Base-by-base conservation (phyloP, 352 stramenopile genomes). In the Pythium dissotocum region DNA sequence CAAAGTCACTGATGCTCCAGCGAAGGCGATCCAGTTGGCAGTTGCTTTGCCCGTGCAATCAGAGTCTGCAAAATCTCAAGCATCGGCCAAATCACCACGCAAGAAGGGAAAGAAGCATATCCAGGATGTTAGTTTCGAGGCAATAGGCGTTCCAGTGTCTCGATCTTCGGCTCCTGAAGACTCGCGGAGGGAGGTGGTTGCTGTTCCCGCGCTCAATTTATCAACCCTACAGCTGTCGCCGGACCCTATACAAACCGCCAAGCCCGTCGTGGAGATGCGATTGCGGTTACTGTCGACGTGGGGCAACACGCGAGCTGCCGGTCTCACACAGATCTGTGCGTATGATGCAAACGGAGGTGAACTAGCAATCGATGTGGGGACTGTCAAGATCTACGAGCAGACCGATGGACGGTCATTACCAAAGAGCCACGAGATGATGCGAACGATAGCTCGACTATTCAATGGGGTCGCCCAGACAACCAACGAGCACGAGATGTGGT, bases 401-500 rank as follows among this genome's bases (percentile, higher is more conserved):
- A 55, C 67, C 4, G 78, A 82, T 12, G 79, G 63, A 4, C 71
- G 74, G 28, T 62, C 83, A 5, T 56, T 95, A 14, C 68, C 85
- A 0, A 82, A 87, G 62, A 85, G 53, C 6, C 79, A 88, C 60
- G 84, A 91, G 30, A 93, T 93, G 82, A 79, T 89, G 35, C 83
- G 85, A 8, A 75, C 79, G 8, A 68, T 92, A 0, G 28, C 66
- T 9, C 67, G 73, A 6, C 55, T 94, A 1, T 89, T 91, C 61
- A 89, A 89, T 30, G 83, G 80, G 2, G 60, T 88, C 10, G 52
- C 78, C 0, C 70, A 91, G 30, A 93, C 86, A 0, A 92, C 76
- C 54, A 76, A 61, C 14, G 86, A 94, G n/a, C 73, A 82, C 4
- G 75, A 94, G 14, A 92, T 93, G 84, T 94, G 87, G 87, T 72